Conservation (phyloP, 139 green algal species). For the Zygnema cylindricum region DNA sequence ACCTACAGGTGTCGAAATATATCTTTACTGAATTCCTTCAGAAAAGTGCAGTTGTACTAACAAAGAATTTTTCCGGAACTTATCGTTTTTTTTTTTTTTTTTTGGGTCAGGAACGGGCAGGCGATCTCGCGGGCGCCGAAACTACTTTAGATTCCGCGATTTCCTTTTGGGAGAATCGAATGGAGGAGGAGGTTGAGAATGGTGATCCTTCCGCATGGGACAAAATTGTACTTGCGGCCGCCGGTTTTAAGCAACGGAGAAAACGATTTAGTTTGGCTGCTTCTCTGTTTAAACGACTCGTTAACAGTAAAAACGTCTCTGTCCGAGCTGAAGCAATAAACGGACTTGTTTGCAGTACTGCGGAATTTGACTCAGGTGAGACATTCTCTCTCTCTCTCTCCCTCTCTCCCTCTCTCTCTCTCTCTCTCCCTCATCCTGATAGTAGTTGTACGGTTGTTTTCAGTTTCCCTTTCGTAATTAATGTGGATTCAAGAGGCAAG, state of each 20-base stretch:
- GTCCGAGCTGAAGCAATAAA: conserved; percentile 32
- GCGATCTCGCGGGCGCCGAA: conserved; percentile 51
- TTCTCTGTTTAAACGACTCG: neutral
- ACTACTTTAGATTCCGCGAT: conserved; percentile 49
- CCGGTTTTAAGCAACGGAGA: conserved; percentile 7
- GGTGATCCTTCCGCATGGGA: neutral
- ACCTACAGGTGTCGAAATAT: no score
- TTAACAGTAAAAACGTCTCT: neutral
- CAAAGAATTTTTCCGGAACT: no score
- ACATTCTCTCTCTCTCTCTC: neutral
- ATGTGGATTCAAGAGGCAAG: no score
- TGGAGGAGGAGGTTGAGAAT: neutral
- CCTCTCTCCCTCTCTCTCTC: neutral
- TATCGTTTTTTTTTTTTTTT: neutral
- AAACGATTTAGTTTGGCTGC: neutral
- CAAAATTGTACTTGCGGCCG: conserved; percentile 10
- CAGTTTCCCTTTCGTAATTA: no score
- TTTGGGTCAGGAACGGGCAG: conserved; percentile 38
- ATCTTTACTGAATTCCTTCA: no score
- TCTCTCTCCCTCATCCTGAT: neutral
- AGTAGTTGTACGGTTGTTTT: conserved; percentile 10
- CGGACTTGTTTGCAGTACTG: conserved; percentile 51
- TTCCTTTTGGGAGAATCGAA: conserved; percentile 34
- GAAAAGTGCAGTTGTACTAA: no score
- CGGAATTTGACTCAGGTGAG: conserved; percentile 51